These are phyloP conservation scores for Lagenidium giganteum DNA, from an alignment of 352 stramenopile genomes.

Conservation along the genomic window DNA sequence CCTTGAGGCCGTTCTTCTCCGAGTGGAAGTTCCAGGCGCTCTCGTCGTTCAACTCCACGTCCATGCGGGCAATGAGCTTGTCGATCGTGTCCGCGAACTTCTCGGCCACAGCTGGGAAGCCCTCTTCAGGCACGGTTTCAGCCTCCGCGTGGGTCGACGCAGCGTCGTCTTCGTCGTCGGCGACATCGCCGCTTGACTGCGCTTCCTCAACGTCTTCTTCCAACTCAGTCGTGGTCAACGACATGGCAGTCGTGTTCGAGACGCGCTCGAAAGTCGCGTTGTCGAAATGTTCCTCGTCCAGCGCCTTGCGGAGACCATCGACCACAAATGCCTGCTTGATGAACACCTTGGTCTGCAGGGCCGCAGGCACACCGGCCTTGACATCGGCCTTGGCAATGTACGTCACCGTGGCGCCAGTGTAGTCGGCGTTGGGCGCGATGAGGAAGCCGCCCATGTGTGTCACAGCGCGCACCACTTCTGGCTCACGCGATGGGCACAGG, in stretches of 20 bases:
- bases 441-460: constrained; percentile 60
- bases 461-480: constrained; percentile 42
- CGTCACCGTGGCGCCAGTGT: constrained; percentile 40
- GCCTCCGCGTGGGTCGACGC: constrained; percentile 3
- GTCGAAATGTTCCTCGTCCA: constrained; percentile 41
- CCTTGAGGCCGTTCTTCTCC: constrained; percentile 65
- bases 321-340: constrained; percentile 69
- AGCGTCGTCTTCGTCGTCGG: constrained; percentile 31
- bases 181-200: constrained; percentile 1
- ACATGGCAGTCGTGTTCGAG: constrained; percentile 45
- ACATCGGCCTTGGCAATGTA: constrained; percentile 72
- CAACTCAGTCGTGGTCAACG: constrained; percentile 32
- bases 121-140: constrained; percentile 30
- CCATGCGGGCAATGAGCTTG: constrained; percentile 48
- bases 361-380: constrained; percentile 43
- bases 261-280: constrained; percentile 17
- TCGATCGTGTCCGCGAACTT: constrained; percentile 56
- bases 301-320: constrained; percentile 42
- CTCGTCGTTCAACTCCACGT: constrained; percentile 50
- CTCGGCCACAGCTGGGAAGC: constrained; percentile 31
- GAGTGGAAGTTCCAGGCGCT: constrained; percentile 58
- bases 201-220: constrained; percentile 17
- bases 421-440: constrained; percentile 51
- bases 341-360: constrained; percentile 66
- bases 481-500: constrained; percentile 32